phyloP scores from a whole-genome alignment of 345 rosid species.

The Acer yangbiense region DNA sequence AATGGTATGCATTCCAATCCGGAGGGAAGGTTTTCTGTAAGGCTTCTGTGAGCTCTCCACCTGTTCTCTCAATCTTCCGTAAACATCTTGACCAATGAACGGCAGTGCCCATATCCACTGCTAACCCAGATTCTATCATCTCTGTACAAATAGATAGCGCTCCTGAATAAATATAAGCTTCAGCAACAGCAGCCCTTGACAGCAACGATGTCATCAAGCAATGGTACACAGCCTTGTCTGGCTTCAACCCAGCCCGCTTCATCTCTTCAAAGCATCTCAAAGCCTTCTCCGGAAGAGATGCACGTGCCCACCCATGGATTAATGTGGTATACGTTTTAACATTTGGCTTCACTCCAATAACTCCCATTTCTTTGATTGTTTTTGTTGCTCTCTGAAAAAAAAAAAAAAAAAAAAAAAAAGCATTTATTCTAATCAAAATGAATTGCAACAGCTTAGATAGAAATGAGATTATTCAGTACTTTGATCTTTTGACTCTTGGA shows the following conservation, averaged over 20 bases:
- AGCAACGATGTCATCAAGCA: constrained; percentile 85
- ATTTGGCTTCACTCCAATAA: constrained; percentile 70
- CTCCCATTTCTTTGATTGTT: constrained; percentile 69
- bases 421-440: constrained; percentile 4
- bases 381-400: constrained; percentile 72
- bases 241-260: constrained; percentile 76
- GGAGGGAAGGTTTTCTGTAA: constrained; percentile 95
- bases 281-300: constrained; percentile 92
- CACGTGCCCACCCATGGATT: constrained; percentile 94
- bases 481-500: neutral
- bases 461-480: neutral
- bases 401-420: neutral
- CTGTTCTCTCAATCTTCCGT: constrained; percentile 80
- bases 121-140: constrained; percentile 73
- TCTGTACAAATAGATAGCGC: constrained; percentile 63
- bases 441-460: neutral
- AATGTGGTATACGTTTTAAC: constrained; percentile 87
- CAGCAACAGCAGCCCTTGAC: constrained; percentile 82
- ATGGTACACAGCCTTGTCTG: constrained; percentile 89
- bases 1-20: constrained; percentile 68
- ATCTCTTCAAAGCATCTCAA: constrained; percentile 77
- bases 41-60: constrained; percentile 89
- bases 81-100: constrained; percentile 89
- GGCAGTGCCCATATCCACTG: constrained; percentile 93
- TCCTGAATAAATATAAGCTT: constrained; percentile 64